A percentile compares a stretch with the other conserved stretches of the same genome.
These are phyloP conservation scores for Emericellopsis terricola DNA, from an alignment of 495 filamentous ascomycete genomes.

Conservation along the genomic window DNA sequence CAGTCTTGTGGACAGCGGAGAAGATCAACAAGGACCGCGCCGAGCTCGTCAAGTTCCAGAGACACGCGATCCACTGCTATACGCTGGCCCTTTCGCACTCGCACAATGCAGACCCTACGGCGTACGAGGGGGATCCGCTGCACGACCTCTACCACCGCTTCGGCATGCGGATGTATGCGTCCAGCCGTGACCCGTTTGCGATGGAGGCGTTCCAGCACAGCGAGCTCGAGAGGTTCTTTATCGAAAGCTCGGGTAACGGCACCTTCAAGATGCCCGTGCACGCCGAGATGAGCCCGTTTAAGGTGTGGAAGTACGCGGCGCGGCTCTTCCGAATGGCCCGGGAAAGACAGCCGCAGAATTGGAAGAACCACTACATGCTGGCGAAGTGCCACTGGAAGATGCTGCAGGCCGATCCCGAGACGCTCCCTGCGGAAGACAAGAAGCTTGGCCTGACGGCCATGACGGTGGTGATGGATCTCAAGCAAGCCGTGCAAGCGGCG, in stretches of 20 bases:
- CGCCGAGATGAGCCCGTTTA: conserved; percentile 50
- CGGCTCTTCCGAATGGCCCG: conserved; percentile 63
- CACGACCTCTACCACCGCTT: conserved; percentile 82
- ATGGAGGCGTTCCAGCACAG: conserved; percentile 66
- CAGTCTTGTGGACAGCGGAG: conserved; percentile 86
- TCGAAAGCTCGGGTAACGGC: conserved; percentile 41
- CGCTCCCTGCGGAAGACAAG: conserved; percentile 25
- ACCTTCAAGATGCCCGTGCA: conserved; percentile 63
- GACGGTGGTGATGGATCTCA: conserved; percentile 35
- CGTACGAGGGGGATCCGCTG: conserved; percentile 45
- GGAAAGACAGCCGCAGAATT: conserved; percentile 55
- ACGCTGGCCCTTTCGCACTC: conserved; percentile 66
- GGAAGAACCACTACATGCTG: conserved; percentile 79
- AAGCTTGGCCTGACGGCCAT: conserved; percentile 28
- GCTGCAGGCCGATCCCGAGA: conserved; percentile 41
- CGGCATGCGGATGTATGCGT: conserved; percentile 74
- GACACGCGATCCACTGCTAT: conserved; percentile 82
- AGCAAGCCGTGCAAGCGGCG: conserved; percentile 10
- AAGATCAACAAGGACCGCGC: conserved; percentile 74
- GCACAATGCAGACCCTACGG: conserved; percentile 30
- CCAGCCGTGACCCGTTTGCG: conserved; percentile 77
- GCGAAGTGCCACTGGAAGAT: conserved; percentile 97
- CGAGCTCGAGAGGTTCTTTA: conserved; percentile 63
- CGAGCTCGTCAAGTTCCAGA: conserved; percentile 59
- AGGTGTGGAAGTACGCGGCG: conserved; percentile 74